phyloP scores from a whole-genome alignment of 2,329 filamentous ascomycete species.

The Fusarium nelsonii region DNA sequence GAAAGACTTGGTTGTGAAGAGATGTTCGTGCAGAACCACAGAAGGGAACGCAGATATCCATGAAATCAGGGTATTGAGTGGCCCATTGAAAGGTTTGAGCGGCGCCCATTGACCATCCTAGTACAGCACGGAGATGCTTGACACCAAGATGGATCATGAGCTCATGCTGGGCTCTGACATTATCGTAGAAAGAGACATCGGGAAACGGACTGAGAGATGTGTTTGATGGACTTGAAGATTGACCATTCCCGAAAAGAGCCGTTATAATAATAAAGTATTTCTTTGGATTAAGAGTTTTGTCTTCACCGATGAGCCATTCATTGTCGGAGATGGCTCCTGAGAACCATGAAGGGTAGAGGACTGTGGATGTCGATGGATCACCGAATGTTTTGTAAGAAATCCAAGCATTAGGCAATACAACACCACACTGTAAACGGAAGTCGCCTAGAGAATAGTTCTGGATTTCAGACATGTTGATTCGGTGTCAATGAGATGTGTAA shows the following conservation, averaged over 20 bases:
- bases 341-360: constrained; percentile 85
- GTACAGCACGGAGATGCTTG: constrained; percentile 58
- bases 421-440: constrained; percentile 74
- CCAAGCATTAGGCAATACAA: constrained; percentile 71
- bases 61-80: constrained; percentile 62
- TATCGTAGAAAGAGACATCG: constrained; percentile 61
- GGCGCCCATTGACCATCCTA: constrained; percentile 70
- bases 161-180: constrained; percentile 62
- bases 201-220: constrained; percentile 58
- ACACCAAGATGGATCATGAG: constrained; percentile 59
- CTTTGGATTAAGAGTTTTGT: constrained; percentile 72
- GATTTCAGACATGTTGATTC: constrained; percentile 27
- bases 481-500: neutral
- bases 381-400: constrained; percentile 85
- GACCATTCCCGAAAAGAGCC: constrained; percentile 65
- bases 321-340: constrained; percentile 73
- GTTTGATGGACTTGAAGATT: constrained; percentile 67
- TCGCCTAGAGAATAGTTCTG: constrained; percentile 68
- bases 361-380: constrained; percentile 68
- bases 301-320: constrained; percentile 77
- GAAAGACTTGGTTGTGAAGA: constrained; percentile 65
- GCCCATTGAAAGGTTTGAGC: constrained; percentile 66
- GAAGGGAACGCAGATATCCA: constrained; percentile 60
- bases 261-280: constrained; percentile 64
- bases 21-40: constrained; percentile 64